phyloP scores from a whole-genome alignment of 805 yeast species.

The Barnettozyma siamensis region DNA sequence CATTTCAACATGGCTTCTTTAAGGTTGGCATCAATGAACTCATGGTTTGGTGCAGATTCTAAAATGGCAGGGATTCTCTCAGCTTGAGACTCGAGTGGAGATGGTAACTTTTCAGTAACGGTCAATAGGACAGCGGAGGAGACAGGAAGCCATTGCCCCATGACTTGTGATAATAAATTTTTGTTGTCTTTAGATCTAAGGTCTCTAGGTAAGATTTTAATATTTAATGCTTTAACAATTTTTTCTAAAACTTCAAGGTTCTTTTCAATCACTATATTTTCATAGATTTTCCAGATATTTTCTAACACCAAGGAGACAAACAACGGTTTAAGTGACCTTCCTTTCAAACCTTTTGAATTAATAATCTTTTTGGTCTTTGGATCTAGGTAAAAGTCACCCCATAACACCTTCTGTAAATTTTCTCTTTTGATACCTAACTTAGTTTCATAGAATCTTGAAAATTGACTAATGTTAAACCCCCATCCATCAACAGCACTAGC shows the following conservation, averaged over 20 bases:
- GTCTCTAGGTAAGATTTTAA: constrained; percentile 70
- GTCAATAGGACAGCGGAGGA: constrained; percentile 80
- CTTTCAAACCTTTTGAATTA: constrained; percentile 56
- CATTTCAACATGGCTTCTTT: constrained; percentile 58
- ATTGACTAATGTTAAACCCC: constrained; percentile 91
- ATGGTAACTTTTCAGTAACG: constrained; percentile 79
- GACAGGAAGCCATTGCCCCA: constrained; percentile 94
- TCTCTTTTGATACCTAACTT: constrained; percentile 80
- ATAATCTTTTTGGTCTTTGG: constrained; percentile 84
- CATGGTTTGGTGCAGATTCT: constrained; percentile 47
- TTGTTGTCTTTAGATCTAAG: constrained; percentile 72
- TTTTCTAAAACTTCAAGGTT: constrained; percentile 69
- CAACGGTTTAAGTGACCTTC: constrained; percentile 63
- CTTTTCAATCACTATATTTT: constrained; percentile 56
- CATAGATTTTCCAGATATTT: constrained; percentile 88
- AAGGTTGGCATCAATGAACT: constrained; percentile 42
- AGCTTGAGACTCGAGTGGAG: constrained; percentile 72
- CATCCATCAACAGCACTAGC: constrained; percentile 94
- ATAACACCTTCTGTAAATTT: constrained; percentile 75
- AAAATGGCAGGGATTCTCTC: constrained; percentile 65
- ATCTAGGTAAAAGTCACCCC: constrained; percentile 93
- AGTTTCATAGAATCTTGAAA: constrained; percentile 78
- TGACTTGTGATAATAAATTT: constrained; percentile 53
- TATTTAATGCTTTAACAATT: constrained; percentile 63
- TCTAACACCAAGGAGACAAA: constrained; percentile 86